A percentile compares a stretch with the other conserved stretches of the same genome.
Conservation (phyloP, 306 rosid genomes). For the Styphnolobium japonicum region DNA sequence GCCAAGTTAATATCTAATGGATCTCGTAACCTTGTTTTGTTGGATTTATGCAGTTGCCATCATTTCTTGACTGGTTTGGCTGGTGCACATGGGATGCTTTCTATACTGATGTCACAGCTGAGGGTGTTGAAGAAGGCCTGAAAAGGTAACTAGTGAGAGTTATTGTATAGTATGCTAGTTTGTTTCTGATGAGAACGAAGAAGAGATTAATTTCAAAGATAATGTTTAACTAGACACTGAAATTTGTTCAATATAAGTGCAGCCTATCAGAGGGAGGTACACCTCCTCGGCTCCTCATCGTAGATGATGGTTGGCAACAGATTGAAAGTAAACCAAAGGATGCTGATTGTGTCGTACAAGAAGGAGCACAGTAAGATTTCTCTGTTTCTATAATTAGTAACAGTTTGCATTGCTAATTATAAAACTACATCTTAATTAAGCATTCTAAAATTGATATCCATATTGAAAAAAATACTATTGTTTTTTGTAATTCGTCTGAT, state of each 20-base stretch:
- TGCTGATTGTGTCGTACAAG: slow-evolving; percentile 58
- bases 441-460: background rate
- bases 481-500: background rate
- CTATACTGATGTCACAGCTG: slow-evolving; percentile 94
- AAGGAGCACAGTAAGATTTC: slow-evolving; percentile 91
- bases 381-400: background rate
- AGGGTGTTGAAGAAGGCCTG: slow-evolving; percentile 88
- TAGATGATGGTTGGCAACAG: slow-evolving; percentile 99
- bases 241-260: slow-evolving; percentile 37
- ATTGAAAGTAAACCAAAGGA: slow-evolving; percentile 73
- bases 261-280: slow-evolving; percentile 83
- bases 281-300: slow-evolving; percentile 83
- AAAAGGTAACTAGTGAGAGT: slow-evolving; percentile 51
- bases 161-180: background rate
- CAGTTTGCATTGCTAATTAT: background rate
- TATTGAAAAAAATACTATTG: background rate
- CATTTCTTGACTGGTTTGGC: slow-evolving; percentile 91
- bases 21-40: slow-evolving; percentile 29
- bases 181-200: background rate
- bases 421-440: background rate
- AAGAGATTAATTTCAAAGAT: background rate
- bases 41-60: slow-evolving; percentile 63
- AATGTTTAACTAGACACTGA: slow-evolving; percentile 15
- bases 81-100: slow-evolving; percentile 99
- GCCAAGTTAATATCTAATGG: background rate